Evolutionary conservation across 257 asterid genomes (phyloP), one percentile per base, ranked within the genome.

Genomic region (Verbascum thapsus): DNA sequence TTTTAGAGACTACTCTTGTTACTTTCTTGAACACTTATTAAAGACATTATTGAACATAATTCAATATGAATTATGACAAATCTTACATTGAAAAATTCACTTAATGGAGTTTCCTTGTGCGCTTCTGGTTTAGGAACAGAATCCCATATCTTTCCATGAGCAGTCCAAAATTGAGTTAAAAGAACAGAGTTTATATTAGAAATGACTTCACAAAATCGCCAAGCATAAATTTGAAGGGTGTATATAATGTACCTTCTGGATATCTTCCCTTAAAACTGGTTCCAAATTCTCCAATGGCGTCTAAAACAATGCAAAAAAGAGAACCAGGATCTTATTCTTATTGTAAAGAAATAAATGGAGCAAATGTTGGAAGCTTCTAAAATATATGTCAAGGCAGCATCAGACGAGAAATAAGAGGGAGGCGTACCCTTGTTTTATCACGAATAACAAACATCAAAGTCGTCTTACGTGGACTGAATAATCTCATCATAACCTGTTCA

Each of bases 21-120:
- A n/a, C n/a, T 18, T 60, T 58, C 38, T 43, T 13, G 53, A 11
- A 43, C 32, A 58, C 57, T 23, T 10, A 43, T 44, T n/a, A 73
- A 41, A 49, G 12, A 50, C 17, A n/a, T 9, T 13, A 32, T 53
- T 54, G 37, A 35, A 62, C 8, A 53, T 35, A 49, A 26, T 26
- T 69, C 43, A 40, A 64, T 40, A 52, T 17, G n/a, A n/a, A n/a
- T n/a, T n/a, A n/a, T n/a, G n/a, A n/a, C n/a, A n/a, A n/a, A 39
- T 73, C 97, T 87, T 85, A 94, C 99, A 72, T 94, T 90, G 77
- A 90, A 94, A 81, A 94, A 94, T 52, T 94, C 99, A 73, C 97
- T 85, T 64, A 94, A 53, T 56, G 95, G 95, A 56, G 96, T 94
- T 51, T 82, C 95, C 85, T 71, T 83, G 87, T 82, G 96, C 74